These are phyloP conservation scores for Phaeosphaeriaceae sp. DNA, from an alignment of 2,329 filamentous ascomycete species.

Conservation along the genomic window DNA sequence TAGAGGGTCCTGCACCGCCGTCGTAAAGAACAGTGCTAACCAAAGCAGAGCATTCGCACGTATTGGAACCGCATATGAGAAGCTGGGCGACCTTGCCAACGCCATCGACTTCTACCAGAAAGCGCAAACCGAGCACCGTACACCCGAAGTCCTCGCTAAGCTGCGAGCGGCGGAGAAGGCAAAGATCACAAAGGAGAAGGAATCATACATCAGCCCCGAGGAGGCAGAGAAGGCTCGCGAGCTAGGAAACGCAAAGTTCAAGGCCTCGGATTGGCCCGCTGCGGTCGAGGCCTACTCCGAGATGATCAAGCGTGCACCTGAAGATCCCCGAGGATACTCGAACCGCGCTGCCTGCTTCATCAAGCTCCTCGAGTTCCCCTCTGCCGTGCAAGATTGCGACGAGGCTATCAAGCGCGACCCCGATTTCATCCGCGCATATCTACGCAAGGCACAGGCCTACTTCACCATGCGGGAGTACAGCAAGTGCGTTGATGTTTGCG, in stretches of 20 bases:
- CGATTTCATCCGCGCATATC: constrained; percentile 93
- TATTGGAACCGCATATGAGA: constrained; percentile 94
- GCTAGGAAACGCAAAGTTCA: constrained; percentile 95
- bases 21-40: constrained; percentile 10
- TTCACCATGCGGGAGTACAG: constrained; percentile 99
- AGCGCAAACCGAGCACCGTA: constrained; percentile 95
- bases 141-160: constrained; percentile 91
- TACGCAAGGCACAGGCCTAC: constrained; percentile 94
- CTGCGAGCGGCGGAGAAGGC: constrained; percentile 88
- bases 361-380: constrained; percentile 95
- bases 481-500: constrained; percentile 88
- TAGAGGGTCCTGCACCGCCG: background rate
- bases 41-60: constrained; percentile 78
- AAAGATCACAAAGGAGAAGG: constrained; percentile 75
- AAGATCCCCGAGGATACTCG: constrained; percentile 93
- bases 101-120: constrained; percentile 92
- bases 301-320: constrained; percentile 94
- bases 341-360: constrained; percentile 97
- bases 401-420: constrained; percentile 88
- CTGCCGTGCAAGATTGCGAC: constrained; percentile 91
- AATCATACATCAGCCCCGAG: constrained; percentile 84
- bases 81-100: constrained; percentile 76
- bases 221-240: constrained; percentile 96
- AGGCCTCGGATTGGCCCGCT: constrained; percentile 92
- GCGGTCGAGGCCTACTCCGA: constrained; percentile 94